A percentile compares a stretch with the other conserved stretches of the same genome.
Evolutionary conservation across 2,329 filamentous ascomycete genomes (phyloP).

Genomic region (Epichloe elymi): DNA sequence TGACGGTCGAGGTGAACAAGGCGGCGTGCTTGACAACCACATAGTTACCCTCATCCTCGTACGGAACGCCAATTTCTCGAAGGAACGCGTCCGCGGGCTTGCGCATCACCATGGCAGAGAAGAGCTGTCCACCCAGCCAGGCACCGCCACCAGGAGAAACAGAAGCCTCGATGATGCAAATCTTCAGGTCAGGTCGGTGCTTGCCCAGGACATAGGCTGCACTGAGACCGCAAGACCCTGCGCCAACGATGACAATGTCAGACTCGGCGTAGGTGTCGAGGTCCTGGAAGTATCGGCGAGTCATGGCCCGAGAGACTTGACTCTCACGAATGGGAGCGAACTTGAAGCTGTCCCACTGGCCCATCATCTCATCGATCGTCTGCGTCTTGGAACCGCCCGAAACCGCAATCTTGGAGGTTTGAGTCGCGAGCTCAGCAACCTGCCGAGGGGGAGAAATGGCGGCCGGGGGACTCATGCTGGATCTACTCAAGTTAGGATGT

Average conservation of each 20-base stretch:
- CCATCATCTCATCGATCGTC: conserved; percentile 51
- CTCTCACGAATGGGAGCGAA: conserved; percentile 84
- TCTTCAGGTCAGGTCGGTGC: conserved; percentile 77
- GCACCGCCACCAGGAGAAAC: conserved; percentile 81
- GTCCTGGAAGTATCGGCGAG: conserved; percentile 81
- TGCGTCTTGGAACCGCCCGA: conserved; percentile 21
- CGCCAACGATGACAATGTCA: conserved; percentile 86
- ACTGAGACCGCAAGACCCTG: conserved; percentile 76
- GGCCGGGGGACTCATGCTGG: conserved; percentile 69
- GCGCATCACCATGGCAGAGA: conserved; percentile 90
- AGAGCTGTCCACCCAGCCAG: conserved; percentile 88
- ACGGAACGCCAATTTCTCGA: conserved; percentile 66
- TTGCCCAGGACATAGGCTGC: conserved; percentile 75
- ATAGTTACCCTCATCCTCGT: conserved; percentile 76
- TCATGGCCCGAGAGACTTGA: conserved; percentile 89
- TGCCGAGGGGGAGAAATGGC: conserved; percentile 47
- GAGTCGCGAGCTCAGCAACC: conserved; percentile 31
- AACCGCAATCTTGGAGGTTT: conserved; percentile 29
- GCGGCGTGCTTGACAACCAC: conserved; percentile 92
- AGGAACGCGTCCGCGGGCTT: conserved; percentile 84
- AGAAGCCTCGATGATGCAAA: conserved; percentile 78
- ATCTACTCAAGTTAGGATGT: conserved; percentile 18
- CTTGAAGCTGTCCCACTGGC: conserved; percentile 69
- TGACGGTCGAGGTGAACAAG: conserved; percentile 77
- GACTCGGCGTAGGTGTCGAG: conserved; percentile 82